phyloP scores from a whole-genome alignment of 148 eudicot species.

The Nepenthes gracilis region DNA sequence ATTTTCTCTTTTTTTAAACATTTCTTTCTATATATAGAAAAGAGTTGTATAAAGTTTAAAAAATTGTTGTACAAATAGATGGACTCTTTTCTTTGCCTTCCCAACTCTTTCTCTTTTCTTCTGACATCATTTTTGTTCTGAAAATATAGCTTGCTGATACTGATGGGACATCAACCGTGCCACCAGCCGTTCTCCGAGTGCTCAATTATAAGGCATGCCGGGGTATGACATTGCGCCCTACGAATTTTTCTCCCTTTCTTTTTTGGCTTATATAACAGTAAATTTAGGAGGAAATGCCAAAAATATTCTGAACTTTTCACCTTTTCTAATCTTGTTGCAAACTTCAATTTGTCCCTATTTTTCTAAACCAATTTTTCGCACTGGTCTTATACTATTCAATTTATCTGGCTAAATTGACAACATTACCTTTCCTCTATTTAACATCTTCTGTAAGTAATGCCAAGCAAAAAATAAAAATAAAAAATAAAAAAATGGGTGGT shows the following conservation, averaged over 20 bases:
- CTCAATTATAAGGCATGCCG: constrained; percentile 88
- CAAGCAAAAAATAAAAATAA: too few relatives aligned
- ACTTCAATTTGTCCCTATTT: too few relatives aligned
- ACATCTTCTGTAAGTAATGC: too few relatives aligned
- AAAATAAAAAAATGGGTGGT: too few relatives aligned
- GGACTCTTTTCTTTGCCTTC: neutral
- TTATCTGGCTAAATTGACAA: too few relatives aligned
- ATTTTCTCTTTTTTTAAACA: neutral
- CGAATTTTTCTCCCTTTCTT: neutral
- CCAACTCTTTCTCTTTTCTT: constrained; percentile 3
- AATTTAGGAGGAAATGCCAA: neutral
- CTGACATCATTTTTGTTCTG: constrained; percentile 6
- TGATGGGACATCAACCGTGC: constrained; percentile 88
- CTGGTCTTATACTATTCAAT: too few relatives aligned
- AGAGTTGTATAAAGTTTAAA: neutral
- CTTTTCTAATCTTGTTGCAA: too few relatives aligned
- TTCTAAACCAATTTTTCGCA: too few relatives aligned
- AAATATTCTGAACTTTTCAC: neutral
- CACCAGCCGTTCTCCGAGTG: constrained; percentile 74
- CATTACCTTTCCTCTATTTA: too few relatives aligned
- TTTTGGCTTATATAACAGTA: neutral
- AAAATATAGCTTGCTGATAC: constrained; percentile 77
- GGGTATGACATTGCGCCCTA: constrained; percentile 28
- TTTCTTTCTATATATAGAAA: too few relatives aligned
- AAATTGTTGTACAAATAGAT: constrained; percentile 2